These are phyloP conservation scores for Pseudogymnoascus sp. DNA, from an alignment of 2,329 filamentous ascomycete genomes.

Conservation along the genomic window DNA sequence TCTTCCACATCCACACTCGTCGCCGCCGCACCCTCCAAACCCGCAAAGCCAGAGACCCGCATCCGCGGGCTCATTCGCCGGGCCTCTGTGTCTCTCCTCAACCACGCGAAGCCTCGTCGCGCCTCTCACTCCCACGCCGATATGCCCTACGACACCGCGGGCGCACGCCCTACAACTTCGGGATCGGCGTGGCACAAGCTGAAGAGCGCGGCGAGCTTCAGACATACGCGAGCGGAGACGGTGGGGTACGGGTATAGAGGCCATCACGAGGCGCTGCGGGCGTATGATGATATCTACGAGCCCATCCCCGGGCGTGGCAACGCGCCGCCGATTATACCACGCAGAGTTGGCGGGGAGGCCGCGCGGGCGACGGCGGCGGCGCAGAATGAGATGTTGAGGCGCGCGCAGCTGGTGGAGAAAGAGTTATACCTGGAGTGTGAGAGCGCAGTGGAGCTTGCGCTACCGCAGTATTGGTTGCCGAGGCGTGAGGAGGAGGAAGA, in stretches of 20 bases:
- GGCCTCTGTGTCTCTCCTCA: slow-evolving; percentile 45
- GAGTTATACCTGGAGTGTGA: slow-evolving; percentile 48
- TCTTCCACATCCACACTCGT: slow-evolving; percentile 19
- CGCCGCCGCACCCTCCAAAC: slow-evolving; percentile 31
- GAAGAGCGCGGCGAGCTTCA: slow-evolving; percentile 27
- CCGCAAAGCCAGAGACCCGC: slow-evolving; percentile 39
- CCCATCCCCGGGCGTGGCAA: slow-evolving; percentile 32
- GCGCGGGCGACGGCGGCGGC: slow-evolving; percentile 51
- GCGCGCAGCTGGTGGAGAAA: slow-evolving; percentile 32
- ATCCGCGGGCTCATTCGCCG: slow-evolving; percentile 47
- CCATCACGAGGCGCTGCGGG: neutral
- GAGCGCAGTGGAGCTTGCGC: slow-evolving; percentile 54
- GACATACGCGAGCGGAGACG: slow-evolving; percentile 19
- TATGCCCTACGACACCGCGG: slow-evolving; percentile 19
- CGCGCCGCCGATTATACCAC: slow-evolving; percentile 53
- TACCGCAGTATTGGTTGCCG: neutral
- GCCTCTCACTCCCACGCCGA: slow-evolving; percentile 31
- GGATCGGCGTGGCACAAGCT: slow-evolving; percentile 23
- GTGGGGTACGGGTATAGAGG: neutral
- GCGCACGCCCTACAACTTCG: slow-evolving; percentile 28
- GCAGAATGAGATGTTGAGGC: slow-evolving; percentile 41
- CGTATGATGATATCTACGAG: neutral
- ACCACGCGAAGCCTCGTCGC: slow-evolving; percentile 43
- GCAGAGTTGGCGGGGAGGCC: slow-evolving; percentile 51
- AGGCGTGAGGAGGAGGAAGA: slow-evolving; percentile 35